Conservation (phyloP, 2,329 filamentous ascomycete genomes). For the Alternaria atra region DNA sequence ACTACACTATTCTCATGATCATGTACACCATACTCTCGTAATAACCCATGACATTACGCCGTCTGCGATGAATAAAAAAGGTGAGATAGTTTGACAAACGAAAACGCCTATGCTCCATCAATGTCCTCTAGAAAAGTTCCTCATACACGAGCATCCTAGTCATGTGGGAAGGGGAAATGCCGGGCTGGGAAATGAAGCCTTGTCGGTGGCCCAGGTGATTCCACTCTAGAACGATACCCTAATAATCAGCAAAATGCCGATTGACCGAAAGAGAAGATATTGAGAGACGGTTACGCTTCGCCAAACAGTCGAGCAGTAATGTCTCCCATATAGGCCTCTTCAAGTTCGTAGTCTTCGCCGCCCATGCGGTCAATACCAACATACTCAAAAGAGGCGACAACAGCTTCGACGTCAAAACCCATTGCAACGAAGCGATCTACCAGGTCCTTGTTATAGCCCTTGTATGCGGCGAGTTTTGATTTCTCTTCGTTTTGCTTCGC, state of each 20-base stretch:
- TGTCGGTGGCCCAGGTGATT: neutral
- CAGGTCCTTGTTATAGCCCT: slow-evolving; percentile 85
- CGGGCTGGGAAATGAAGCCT: no score
- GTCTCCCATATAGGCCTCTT: slow-evolving; percentile 89
- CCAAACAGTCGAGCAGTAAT: slow-evolving; percentile 86
- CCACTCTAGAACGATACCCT: neutral
- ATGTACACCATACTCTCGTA: slow-evolving; percentile 1
- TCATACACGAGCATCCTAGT: neutral
- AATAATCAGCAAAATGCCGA: slow-evolving; percentile 1
- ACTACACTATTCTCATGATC: neutral
- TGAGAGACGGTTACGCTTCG: slow-evolving; percentile 61
- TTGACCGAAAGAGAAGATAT: neutral
- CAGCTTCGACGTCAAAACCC: slow-evolving; percentile 89
- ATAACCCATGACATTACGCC: neutral
- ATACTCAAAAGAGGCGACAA: slow-evolving; percentile 83
- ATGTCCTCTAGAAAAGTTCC: neutral
- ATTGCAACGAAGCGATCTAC: slow-evolving; percentile 86
- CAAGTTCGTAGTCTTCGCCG: slow-evolving; percentile 84
- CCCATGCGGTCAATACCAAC: slow-evolving; percentile 82
- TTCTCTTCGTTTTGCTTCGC: slow-evolving; percentile 68
- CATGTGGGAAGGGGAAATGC: neutral
- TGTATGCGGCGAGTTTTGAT: slow-evolving; percentile 69
- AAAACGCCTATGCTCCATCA: neutral
- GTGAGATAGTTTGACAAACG: neutral
- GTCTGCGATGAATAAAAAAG: neutral